A percentile compares a stretch with the other conserved stretches of the same genome.
phyloP scores from a whole-genome alignment of 108 stramenopile genomes.

The Cyclostephanos tholiformis region DNA sequence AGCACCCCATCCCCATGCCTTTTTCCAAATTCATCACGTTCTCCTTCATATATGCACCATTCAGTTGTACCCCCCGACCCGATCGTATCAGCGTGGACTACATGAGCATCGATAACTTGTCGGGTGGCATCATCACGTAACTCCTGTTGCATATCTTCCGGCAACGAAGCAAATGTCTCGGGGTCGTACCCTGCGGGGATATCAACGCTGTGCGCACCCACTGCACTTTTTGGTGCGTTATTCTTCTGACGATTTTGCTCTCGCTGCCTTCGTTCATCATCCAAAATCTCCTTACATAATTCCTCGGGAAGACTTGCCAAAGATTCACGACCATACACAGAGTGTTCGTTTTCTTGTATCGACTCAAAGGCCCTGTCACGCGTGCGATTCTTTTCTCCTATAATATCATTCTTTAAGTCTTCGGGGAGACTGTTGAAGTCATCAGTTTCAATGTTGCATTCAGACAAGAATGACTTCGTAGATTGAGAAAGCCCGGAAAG shows the following conservation, averaged over 20 bases:
- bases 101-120: conserved; percentile 13
- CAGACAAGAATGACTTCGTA: conserved; percentile 19
- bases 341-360: not conserved
- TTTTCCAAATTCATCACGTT: conserved; percentile 53
- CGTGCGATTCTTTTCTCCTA: conserved; percentile 15
- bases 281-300: conserved; percentile 27
- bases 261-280: conserved; percentile 22
- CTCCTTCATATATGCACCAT: conserved; percentile 50
- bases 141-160: conserved; percentile 32
- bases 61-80: conserved; percentile 9
- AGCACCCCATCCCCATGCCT: conserved; percentile 62
- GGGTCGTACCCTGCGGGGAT: conserved; percentile 41
- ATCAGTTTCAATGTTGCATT: conserved; percentile 19
- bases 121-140: conserved; percentile 30
- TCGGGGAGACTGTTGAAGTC: conserved; percentile 24
- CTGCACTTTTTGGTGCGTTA: not conserved
- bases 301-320: conserved; percentile 41
- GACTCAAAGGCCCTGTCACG: not conserved
- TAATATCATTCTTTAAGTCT: conserved; percentile 36
- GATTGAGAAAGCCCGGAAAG: conserved; percentile 11
- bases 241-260: conserved; percentile 10
- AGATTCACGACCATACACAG: conserved; percentile 26
- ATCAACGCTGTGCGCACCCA: conserved; percentile 35
- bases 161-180: conserved; percentile 41
- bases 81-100: conserved; percentile 12